Base-by-base conservation (phyloP, 2,329 filamentous ascomycete species). In the Colletotrichum simmondsii region DNA sequence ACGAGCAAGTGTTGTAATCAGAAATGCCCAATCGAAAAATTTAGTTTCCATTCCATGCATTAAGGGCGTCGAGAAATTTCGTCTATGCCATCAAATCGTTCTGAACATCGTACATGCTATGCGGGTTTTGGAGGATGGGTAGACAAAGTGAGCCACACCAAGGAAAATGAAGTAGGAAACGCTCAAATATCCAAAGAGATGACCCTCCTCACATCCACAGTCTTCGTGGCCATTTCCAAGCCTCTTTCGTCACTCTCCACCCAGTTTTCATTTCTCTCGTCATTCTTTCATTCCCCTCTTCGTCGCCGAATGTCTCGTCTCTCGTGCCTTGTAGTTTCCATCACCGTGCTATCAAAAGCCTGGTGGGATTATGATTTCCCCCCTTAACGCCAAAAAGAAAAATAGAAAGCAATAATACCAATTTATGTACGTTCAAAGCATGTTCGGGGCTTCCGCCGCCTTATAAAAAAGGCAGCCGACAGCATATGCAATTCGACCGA, bases 91-190 rank as follows among this genome's bases (percentile, higher is more conserved):
- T 65, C 30, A 28, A 65, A 62, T 56, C 64, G 22, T 70, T 61
- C 66, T 65, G 54, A 52, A 57, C 61, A 73, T 73, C 71, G 61
- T 65, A 73, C 66, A 73, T 60, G 66, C 66, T 72, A 72, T 61
- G 71, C 56, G 53, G 49, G 32, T 57, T 57, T 46, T 26, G 46
- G 19, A 28, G n/a, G 12, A 35, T 37, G 30, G 2, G 37, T 49
- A 49, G 16, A 32, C 8, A 53, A 22, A 53, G 22, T 32, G 28
- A 24, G 58, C 58, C 52, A 59, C 42, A 24, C 65, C 69, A 63
- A 63, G 58, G 30, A 57, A 63, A 71, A 54, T n/a, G 30, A 65
- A 61, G n/a, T 63, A 22, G 65, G 35, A 61, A 71, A 60, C 66
- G 71, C 71, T 73, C 66, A 58, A 57, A 60, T 61, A 28, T 58